Evolutionary conservation across 2,329 filamentous ascomycete species (phyloP), one percentile per base, ranked within the genome.

Genomic region (Diaporthe vexans): DNA sequence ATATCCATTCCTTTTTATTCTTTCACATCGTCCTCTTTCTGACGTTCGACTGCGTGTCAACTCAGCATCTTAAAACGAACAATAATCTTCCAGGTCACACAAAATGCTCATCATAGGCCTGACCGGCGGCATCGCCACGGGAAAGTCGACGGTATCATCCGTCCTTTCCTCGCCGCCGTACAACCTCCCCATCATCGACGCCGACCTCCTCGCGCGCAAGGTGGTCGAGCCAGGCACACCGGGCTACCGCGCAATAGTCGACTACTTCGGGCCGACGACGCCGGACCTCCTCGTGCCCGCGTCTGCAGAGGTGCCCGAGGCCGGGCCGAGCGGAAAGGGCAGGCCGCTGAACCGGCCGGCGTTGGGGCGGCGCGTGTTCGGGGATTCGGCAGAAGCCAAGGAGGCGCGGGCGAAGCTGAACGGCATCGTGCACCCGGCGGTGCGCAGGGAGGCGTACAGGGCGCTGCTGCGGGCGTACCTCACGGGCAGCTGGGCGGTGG

Each of bases 91-190:
- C 56, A 68, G 10, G 10, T 52, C 48, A 24, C n/a, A 10, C n/a
- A 52, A 26, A 24, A 98, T 98, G 97, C 91, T 98, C 65, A 92
- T 99, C 80, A 95, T 99, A 79, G 97, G 97, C 73, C 91, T 99
- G 35, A 99, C 97, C 11, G 97, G 97, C 82, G 98, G 95, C 76
- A 98, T 99, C 81, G 97, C 97, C 75, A 99, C 97, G 8, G 97
- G 97, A 83, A 99, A 99, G 90, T 98, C 96, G 59, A 99, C 96
- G 78, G 95, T 98, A 72, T 98, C 97, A 37, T 88, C 89, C 52
- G 89, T 98, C 78, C 94, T 99, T 79, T 91, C 93, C 68, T 88
- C 91, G 6, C 87, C 94, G 7, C 97, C 96, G 0, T 94, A 98
- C 87, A 93, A 91, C 75, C 90, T 99, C 76, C 95, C 97, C 79